Percentiles rank a stretch among this genome's conserved stretches.
Conservation (phyloP, 306 rosid genomes). For the Leucaena leucocephala region DNA sequence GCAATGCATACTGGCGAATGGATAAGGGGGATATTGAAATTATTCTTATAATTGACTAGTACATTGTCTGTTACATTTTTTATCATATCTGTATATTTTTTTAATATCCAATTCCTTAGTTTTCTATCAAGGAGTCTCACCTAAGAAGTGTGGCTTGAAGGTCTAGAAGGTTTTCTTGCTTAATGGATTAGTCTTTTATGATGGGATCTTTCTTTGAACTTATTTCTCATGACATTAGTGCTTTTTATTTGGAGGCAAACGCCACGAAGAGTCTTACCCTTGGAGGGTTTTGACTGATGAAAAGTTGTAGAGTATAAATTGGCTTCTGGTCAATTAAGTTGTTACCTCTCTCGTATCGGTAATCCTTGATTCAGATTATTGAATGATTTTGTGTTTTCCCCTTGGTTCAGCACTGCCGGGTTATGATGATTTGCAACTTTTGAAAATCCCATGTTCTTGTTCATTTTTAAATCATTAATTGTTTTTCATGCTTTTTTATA, state of each 20-base stretch:
- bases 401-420: background rate
- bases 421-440: conserved; percentile 1
- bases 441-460: background rate
- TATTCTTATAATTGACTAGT: background rate
- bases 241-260: background rate
- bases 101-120: too few relatives aligned
- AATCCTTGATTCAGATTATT: background rate
- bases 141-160: background rate
- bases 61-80: background rate
- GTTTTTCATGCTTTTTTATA: background rate
- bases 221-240: background rate
- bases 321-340: background rate
- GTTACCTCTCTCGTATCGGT: background rate
- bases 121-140: background rate
- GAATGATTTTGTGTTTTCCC: background rate
- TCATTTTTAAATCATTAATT: background rate
- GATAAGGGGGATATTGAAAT: background rate
- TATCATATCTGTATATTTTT: too few relatives aligned
- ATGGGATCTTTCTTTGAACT: background rate
- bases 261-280: background rate
- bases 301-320: background rate
- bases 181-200: background rate
- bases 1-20: background rate
- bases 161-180: background rate
- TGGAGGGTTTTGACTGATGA: background rate